Evolutionary conservation across 2,329 filamentous ascomycete species (phyloP).

Genomic region (Hymenoscyphus fraxineus): DNA sequence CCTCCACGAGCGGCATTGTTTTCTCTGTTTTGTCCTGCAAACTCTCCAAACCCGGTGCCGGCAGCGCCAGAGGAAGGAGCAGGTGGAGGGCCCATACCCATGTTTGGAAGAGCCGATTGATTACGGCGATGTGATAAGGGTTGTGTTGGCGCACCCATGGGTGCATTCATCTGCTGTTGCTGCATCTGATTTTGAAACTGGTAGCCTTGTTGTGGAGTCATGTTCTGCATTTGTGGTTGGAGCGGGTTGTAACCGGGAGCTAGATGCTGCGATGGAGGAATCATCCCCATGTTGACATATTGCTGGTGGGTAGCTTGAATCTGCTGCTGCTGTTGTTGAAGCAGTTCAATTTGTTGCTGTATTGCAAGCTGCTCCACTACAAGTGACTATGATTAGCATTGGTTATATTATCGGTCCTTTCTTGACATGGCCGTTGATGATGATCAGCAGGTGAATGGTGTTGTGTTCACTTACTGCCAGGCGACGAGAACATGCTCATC

Average conservation of each 20-base stretch:
- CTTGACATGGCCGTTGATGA: constrained; percentile 23
- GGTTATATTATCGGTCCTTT: neutral
- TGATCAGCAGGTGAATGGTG: constrained; percentile 18
- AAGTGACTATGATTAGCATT: constrained; percentile 17
- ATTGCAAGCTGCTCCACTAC: constrained; percentile 95
- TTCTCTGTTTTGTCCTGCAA: constrained; percentile 55
- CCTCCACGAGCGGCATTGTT: constrained; percentile 69
- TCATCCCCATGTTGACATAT: constrained; percentile 96
- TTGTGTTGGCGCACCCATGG: constrained; percentile 73
- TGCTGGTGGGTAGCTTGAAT: constrained; percentile 96
- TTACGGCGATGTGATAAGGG: constrained; percentile 90
- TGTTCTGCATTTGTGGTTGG: constrained; percentile 74
- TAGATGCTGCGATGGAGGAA: constrained; percentile 78
- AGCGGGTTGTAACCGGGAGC: constrained; percentile 71
- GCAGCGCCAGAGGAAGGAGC: constrained; percentile 87
- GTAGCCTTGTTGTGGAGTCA: constrained; percentile 77
- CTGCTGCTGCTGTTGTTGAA: constrained; percentile 97
- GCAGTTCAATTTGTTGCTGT: constrained; percentile 94
- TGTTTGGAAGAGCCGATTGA: constrained; percentile 91
- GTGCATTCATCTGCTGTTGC: constrained; percentile 63
- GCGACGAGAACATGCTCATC: constrained; percentile 77
- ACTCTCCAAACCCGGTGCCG: constrained; percentile 74
- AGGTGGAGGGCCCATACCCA: constrained; percentile 83
- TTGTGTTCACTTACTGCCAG: constrained; percentile 53
- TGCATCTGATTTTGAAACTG: constrained; percentile 80